phyloP scores from a whole-genome alignment of 495 filamentous ascomycete genomes.

The Margaritispora aquatica region DNA sequence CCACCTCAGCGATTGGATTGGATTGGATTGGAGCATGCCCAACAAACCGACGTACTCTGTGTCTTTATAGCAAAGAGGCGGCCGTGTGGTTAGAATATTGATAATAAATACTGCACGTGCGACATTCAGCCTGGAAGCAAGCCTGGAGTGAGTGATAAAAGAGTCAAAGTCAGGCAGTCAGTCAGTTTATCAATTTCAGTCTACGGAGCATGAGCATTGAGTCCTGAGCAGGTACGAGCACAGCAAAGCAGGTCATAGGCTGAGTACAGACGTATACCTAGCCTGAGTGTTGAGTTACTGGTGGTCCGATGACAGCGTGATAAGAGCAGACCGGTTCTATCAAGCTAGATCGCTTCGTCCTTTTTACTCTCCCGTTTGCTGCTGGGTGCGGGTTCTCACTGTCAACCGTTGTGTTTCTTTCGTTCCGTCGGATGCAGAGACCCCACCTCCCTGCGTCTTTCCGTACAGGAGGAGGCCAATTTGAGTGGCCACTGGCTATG shows the following conservation, averaged over 20 bases:
- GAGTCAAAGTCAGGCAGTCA: not conserved
- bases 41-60: not conserved
- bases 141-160: not conserved
- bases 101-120: not conserved
- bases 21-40: too few relatives aligned
- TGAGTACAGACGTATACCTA: not conserved
- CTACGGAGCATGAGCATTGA: too few relatives aligned
- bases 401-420: not conserved
- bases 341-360: not conserved
- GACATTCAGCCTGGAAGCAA: not conserved
- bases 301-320: not conserved
- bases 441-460: slow-evolving; percentile 17
- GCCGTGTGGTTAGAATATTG: not conserved
- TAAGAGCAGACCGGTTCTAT: not conserved
- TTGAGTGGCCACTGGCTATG: not conserved
- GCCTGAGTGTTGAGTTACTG: not conserved
- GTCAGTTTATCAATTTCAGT: too few relatives aligned
- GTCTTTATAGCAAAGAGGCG: not conserved
- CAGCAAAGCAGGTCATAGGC: too few relatives aligned
- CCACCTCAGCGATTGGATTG: not conserved
- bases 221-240: too few relatives aligned
- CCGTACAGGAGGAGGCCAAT: slow-evolving; percentile 2
- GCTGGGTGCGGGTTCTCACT: not conserved
- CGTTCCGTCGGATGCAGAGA: not conserved
- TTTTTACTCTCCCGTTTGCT: slow-evolving; percentile 1